Evolutionary conservation across 2,329 filamentous ascomycete genomes (phyloP), one percentile per base, ranked within the genome.

Genomic region (Ceratocystiopsis sp.): DNA sequence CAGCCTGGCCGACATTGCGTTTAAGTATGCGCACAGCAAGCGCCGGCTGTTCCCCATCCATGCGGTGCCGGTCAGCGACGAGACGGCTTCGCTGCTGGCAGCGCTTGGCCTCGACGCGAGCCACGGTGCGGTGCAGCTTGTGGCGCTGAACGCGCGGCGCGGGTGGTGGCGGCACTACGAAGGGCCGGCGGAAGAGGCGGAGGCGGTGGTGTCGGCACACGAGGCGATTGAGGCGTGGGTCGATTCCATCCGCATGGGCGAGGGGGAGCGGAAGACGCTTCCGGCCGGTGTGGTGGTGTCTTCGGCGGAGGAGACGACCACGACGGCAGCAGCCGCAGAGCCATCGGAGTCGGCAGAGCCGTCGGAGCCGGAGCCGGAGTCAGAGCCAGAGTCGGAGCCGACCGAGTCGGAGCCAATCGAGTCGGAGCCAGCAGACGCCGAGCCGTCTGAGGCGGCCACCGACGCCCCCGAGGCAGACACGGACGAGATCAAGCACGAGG

Each of bases 221-320:
- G 66, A 71, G 43, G 72, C 69, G 21, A 65, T 98, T 29, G 84
- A 94, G 63, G 65, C 66, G 48, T 98, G 89, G 85, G 75, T 98
- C 46, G 91, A 98, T 55, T 71, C 75, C n/a, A 85, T 96, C 48
- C 78, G 85, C 35, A 71, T 98, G 68, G 84, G 87, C 42, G 89
- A 96, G 56, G 82, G 84, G 3, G 64, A 71, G 46, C 95, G 89
- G 68, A 70, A 77, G 53, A 83, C 78, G 63, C 59, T 91, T 37
- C 82, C 83, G 0, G 69, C 73, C 46, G 71, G 68, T 2, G 53
- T 84, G 37, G 55, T 80, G 32, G 62, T 64, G 15, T 58, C 61
- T 42, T 57, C 57, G 17, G 57, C 61, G 16, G 54, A 57, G 12
- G 59, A 63, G 32, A 39, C 18, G 8, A 40, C 61, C 8, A 58